Evolutionary conservation across 352 stramenopile genomes (phyloP), one percentile per base, ranked within the genome.

Genomic region (Phytophthora pisi): DNA sequence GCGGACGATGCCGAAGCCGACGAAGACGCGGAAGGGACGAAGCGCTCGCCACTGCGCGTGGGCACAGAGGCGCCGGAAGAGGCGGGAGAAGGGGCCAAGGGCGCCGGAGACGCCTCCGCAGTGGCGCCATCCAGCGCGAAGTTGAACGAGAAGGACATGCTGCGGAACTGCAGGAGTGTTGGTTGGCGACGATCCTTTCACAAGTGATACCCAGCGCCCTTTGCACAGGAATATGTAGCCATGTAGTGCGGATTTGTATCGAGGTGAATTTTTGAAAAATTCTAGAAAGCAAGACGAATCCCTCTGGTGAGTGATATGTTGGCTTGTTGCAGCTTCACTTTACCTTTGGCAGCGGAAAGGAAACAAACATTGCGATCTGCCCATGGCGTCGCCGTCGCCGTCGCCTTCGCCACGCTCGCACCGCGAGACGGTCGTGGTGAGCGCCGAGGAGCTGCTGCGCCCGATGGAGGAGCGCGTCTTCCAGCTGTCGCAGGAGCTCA

Each of bases 401-500:
- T 34, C 61, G 20, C 26, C 45, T 4, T 45, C 62, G 30, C 53
- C 60, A 36, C 72, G 61, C 49, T 70, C 58, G 46, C 75, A 75
- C 47, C 68, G 64, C 10, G 60, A 75, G 51, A 64, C 72, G 20
- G 16, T 76, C 54, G 40, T 74, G 38, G 49, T 73, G 7, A 64
- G 69, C 26, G 63, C 65, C 20, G 72, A 89, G 24, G 84, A 90
- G 16, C 24, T 85, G 50, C 51, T 89, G 57, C 70, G 91, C 38
- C 71, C 84, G 15, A 59, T 90, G 20, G 87, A 95, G 58, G 77
- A 58, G 11, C 72, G 71, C n/a, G 72, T 91, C 30, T 79, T 81
- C 24, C 80, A 88, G 36, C 66, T 95, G n/a, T 81, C 79, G 18
- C 76, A 89, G 59, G 87, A 93, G 23, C 70, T 95, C 38, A 84